Conservation (phyloP, 1,284 basidiomycete species). For the Leccinum fallax region DNA sequence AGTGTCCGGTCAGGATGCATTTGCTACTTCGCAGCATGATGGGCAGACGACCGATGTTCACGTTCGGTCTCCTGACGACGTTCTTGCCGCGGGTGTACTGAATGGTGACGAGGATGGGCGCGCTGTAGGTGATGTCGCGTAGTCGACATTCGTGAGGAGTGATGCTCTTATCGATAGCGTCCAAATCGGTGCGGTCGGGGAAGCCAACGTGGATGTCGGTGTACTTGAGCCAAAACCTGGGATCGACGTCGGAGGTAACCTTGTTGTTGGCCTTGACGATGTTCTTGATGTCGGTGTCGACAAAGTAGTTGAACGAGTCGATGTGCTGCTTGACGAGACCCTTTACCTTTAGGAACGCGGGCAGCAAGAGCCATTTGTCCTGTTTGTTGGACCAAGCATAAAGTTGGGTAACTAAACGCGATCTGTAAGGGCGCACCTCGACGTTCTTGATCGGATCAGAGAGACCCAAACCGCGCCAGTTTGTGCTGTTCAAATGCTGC, state of each 20-base stretch:
- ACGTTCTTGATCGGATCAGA: slow-evolving; percentile 80
- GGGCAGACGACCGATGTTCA: slow-evolving; percentile 91
- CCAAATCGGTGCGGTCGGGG: slow-evolving; percentile 86
- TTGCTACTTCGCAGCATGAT: slow-evolving; percentile 98
- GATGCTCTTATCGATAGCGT: slow-evolving; percentile 80
- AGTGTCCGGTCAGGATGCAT: slow-evolving; percentile 84
- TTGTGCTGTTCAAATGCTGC: slow-evolving; percentile 56
- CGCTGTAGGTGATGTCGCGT: slow-evolving; percentile 95
- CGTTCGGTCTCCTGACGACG: slow-evolving; percentile 82
- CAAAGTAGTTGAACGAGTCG: slow-evolving; percentile 99
- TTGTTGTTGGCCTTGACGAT: slow-evolving; percentile 94
- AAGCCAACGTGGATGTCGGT: slow-evolving; percentile 92
- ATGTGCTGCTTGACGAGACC: slow-evolving; percentile 99
- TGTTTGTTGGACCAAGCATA: slow-evolving; percentile 45
- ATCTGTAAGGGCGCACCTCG: slow-evolving; percentile 49
- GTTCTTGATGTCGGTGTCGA: slow-evolving; percentile 96
- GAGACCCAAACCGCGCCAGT: slow-evolving; percentile 73
- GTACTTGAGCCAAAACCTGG: slow-evolving; percentile 97
- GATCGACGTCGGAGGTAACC: slow-evolving; percentile 96
- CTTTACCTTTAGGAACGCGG: slow-evolving; percentile 94
- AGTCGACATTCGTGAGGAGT: slow-evolving; percentile 98
- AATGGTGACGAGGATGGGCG: slow-evolving; percentile 93
- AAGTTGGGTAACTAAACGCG: background rate
- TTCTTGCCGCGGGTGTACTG: slow-evolving; percentile 94
- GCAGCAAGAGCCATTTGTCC: slow-evolving; percentile 98